phyloP scores from a whole-genome alignment of 352 stramenopile species.

The Globisporangium paddicum region DNA sequence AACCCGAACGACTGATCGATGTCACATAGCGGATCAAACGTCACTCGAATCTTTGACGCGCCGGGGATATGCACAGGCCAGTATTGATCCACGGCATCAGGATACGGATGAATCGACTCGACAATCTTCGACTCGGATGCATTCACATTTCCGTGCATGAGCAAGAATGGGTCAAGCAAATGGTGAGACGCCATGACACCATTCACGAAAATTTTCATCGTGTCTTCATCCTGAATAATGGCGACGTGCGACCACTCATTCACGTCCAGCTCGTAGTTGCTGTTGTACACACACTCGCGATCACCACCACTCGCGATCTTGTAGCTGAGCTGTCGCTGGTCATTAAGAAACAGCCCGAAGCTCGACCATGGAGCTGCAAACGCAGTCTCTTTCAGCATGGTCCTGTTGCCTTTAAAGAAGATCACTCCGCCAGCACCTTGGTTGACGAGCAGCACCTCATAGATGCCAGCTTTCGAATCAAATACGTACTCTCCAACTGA shows the following conservation, averaged over 20 bases:
- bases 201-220: conserved; percentile 64
- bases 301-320: conserved; percentile 49
- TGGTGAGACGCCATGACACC: conserved; percentile 59
- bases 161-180: conserved; percentile 57
- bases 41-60: conserved; percentile 63
- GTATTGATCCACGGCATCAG: conserved; percentile 53
- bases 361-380: conserved; percentile 60
- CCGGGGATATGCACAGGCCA: conserved; percentile 70
- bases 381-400: conserved; percentile 40
- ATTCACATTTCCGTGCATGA: conserved; percentile 37
- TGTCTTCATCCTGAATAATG: conserved; percentile 60
- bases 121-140: conserved; percentile 48
- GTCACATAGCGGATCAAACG: conserved; percentile 68
- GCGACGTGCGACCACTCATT: conserved; percentile 65
- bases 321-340: conserved; percentile 63
- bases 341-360: conserved; percentile 62
- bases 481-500: conserved; percentile 37
- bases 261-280: conserved; percentile 52
- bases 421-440: conserved; percentile 56
- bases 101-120: conserved; percentile 54
- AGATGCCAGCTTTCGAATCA: conserved; percentile 40
- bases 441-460: conserved; percentile 50
- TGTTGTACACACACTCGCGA: conserved; percentile 61
- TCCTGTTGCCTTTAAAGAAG: conserved; percentile 70
- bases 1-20: conserved; percentile 55